Percentiles rank a stretch among this genome's conserved stretches.
Conservation (phyloP, 805 yeast species). For the Saccharomycopsis sp. region DNA sequence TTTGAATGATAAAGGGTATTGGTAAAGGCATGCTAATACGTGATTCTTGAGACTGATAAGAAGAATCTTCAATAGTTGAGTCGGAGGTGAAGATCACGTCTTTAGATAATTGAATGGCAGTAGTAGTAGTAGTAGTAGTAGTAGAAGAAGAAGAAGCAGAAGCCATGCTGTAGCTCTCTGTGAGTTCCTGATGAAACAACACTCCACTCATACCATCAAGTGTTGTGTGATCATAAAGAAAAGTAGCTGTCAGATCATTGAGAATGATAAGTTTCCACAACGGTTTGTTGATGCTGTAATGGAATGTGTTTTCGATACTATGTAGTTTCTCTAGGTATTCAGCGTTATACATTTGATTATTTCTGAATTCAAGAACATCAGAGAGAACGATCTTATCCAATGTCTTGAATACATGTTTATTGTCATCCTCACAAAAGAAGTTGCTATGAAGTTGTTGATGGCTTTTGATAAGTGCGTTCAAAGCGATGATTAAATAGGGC, state of each 20-base stretch:
- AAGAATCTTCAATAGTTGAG: neutral
- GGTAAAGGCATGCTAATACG: neutral
- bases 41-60: neutral
- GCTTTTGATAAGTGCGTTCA: neutral
- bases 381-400: neutral
- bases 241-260: neutral
- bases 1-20: neutral
- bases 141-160: too few species aligned
- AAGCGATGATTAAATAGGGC: neutral
- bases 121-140: too few species aligned
- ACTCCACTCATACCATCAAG: constrained; percentile 2
- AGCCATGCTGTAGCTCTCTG: neutral
- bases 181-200: neutral
- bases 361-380: neutral
- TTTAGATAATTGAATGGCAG: neutral
- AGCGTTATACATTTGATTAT: neutral
- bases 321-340: neutral
- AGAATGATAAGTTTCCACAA: constrained; percentile 1
- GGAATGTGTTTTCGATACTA: neutral
- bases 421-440: neutral
- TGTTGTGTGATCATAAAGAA: neutral
- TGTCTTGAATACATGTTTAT: neutral
- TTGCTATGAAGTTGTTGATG: neutral
- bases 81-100: neutral
- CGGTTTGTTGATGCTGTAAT: neutral